A percentile compares a stretch with the other conserved stretches of the same genome.
Conservation (phyloP, 768 basidiomycete genomes). For the Brasilioporus rufonigricans region DNA sequence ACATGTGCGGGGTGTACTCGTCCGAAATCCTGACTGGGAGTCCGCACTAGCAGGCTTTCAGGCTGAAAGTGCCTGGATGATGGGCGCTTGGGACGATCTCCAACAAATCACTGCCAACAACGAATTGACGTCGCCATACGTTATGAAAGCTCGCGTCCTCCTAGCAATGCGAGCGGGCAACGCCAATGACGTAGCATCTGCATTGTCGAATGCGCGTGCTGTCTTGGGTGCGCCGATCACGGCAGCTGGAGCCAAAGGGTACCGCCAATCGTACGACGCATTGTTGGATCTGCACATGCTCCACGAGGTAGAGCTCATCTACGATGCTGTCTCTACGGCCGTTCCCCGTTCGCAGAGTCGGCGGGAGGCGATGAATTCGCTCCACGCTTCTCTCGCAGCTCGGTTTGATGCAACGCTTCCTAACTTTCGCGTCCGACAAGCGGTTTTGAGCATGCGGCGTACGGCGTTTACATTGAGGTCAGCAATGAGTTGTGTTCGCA, state of each 20-base stretch:
- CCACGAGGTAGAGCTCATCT: slow-evolving; percentile 79
- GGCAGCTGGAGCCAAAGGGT: slow-evolving; percentile 76
- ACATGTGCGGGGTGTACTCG: slow-evolving; percentile 88
- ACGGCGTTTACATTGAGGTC: slow-evolving; percentile 80
- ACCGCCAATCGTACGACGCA: slow-evolving; percentile 85
- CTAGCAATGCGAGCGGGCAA: slow-evolving; percentile 71
- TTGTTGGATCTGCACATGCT: slow-evolving; percentile 81
- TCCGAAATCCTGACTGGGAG: slow-evolving; percentile 83
- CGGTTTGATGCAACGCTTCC: slow-evolving; percentile 80
- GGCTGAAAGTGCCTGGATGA: slow-evolving; percentile 94
- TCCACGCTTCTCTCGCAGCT: slow-evolving; percentile 44
- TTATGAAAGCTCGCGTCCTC: slow-evolving; percentile 76
- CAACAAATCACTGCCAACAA: slow-evolving; percentile 52
- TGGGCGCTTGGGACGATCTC: slow-evolving; percentile 89
- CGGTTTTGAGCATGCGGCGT: slow-evolving; percentile 84
- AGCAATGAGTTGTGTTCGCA: slow-evolving; percentile 19
- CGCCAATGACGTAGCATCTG: slow-evolving; percentile 39
- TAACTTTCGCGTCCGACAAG: slow-evolving; percentile 85
- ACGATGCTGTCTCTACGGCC: slow-evolving; percentile 40
- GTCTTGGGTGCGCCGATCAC: slow-evolving; percentile 78
- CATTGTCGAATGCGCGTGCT: slow-evolving; percentile 63
- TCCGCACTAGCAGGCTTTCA: slow-evolving; percentile 75
- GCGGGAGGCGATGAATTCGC: slow-evolving; percentile 40
- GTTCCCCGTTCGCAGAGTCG: slow-evolving; percentile 39
- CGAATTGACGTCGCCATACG: slow-evolving; percentile 53